phyloP scores from a whole-genome alignment of 108 stramenopile species.

The Hondaea fermentalgiana region DNA sequence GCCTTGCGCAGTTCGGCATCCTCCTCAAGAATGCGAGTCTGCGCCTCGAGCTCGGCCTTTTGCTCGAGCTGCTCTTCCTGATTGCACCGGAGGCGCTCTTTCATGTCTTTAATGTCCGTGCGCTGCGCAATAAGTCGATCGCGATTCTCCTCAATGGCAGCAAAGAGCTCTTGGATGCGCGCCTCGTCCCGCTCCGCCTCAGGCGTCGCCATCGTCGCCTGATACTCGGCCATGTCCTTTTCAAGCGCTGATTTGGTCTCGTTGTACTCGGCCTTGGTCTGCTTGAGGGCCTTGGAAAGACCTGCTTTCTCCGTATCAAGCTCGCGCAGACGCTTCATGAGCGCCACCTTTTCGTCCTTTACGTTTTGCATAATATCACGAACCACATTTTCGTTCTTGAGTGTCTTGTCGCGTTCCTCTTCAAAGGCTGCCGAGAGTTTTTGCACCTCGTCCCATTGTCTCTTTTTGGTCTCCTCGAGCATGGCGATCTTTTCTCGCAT shows the following conservation, averaged over 20 bases:
- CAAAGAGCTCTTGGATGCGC: background rate
- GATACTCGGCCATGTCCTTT: slow-evolving; percentile 31
- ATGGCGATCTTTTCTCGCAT: slow-evolving; percentile 24
- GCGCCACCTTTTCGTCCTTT: slow-evolving; percentile 43
- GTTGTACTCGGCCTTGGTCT: slow-evolving; percentile 33
- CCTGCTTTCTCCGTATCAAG: slow-evolving; percentile 30
- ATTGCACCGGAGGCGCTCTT: slow-evolving; percentile 25
- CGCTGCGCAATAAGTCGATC: background rate
- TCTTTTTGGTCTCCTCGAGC: slow-evolving; percentile 33
- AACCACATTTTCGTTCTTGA: slow-evolving; percentile 32
- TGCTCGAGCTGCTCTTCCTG: slow-evolving; percentile 40
- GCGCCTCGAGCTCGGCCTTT: slow-evolving; percentile 45
- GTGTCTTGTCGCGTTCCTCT: slow-evolving; percentile 46
- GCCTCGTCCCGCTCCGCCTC: slow-evolving; percentile 14
- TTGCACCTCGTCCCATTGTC: slow-evolving; percentile 49
- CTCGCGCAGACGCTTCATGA: slow-evolving; percentile 46
- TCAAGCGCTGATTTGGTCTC: slow-evolving; percentile 34
- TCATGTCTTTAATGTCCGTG: background rate
- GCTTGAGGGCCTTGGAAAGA: slow-evolving; percentile 28
- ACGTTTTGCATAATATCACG: slow-evolving; percentile 27
- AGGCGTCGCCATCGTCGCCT: slow-evolving; percentile 21
- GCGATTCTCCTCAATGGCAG: background rate
- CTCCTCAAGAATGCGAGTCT: slow-evolving; percentile 28
- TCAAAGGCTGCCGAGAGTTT: slow-evolving; percentile 37
- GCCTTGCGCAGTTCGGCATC: slow-evolving; percentile 34